Conservation (phyloP, 1,139 yeast species). For the Eremothecium gossypii region DNA sequence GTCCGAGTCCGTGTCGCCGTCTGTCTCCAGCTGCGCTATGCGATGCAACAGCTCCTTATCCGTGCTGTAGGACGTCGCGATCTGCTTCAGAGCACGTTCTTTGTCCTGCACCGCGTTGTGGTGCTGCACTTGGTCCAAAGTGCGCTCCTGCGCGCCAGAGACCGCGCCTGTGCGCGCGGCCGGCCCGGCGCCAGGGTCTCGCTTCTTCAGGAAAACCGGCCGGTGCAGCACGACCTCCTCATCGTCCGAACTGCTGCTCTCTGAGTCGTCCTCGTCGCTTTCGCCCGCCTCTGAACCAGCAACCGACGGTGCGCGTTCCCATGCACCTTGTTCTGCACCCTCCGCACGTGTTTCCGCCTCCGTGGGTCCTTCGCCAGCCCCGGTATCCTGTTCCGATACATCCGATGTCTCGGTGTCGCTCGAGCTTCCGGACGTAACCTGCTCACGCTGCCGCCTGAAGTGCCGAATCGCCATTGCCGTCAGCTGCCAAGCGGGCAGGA, state of each 20-base stretch:
- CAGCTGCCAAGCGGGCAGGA: no score
- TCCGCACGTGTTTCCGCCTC: neutral
- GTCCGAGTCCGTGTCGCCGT: slow-evolving; percentile 20
- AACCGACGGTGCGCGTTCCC: neutral
- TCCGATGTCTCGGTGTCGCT: no score
- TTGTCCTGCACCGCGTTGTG: slow-evolving; percentile 12
- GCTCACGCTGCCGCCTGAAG: slow-evolving; percentile 3
- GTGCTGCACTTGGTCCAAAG: slow-evolving; percentile 13
- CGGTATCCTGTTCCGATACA: no score
- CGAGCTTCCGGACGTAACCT: no score
- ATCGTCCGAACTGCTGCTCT: slow-evolving; percentile 2
- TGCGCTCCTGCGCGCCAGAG: slow-evolving; percentile 1
- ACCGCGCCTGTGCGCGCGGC: neutral
- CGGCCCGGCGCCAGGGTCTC: neutral
- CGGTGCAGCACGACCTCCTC: slow-evolving; percentile 17
- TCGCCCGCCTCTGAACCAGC: neutral
- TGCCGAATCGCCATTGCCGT: slow-evolving; percentile 8
- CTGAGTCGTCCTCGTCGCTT: neutral
- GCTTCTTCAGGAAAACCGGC: slow-evolving; percentile 22
- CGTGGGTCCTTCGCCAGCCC: neutral
- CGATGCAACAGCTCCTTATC: slow-evolving; percentile 19
- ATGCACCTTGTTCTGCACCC: neutral
- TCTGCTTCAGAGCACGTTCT: slow-evolving; percentile 8
- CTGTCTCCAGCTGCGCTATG: slow-evolving; percentile 19
- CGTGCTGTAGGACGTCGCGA: slow-evolving; percentile 17